Conservation (phyloP, 345 rosid genomes). For the Laguncularia racemosa region DNA sequence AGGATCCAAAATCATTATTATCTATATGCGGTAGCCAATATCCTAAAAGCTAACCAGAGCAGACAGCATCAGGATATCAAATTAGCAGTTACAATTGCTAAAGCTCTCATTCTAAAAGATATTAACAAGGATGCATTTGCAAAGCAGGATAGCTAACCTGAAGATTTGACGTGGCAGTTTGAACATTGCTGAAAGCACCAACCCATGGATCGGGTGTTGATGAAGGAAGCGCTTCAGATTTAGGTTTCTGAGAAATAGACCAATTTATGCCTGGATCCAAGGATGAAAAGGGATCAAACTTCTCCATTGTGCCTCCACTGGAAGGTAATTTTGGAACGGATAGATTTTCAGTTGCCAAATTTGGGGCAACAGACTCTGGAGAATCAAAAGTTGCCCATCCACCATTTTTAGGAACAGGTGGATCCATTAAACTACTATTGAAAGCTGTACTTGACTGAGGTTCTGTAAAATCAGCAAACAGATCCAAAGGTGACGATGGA, state of each 20-base stretch:
- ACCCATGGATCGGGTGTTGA: conserved; percentile 42
- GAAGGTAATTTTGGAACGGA: conserved; percentile 18
- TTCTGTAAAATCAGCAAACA: conserved; percentile 35
- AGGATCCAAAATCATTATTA: conserved; percentile 5
- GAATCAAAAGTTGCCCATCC: conserved; percentile 96
- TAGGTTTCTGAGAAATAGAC: conserved; percentile 40
- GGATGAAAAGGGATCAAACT: conserved; percentile 33
- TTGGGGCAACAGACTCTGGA: conserved; percentile 31
- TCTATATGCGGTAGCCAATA: too few relatives aligned
- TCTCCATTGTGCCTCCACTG: conserved; percentile 24
- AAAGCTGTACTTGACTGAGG: conserved; percentile 32
- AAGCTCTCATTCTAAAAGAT: background rate
- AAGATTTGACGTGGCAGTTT: conserved; percentile 16
- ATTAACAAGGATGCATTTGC: background rate
- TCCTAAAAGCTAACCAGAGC: background rate
- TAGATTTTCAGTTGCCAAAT: conserved; percentile 19
- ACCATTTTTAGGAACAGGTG: conserved; percentile 40
- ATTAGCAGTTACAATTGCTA: background rate
- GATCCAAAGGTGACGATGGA: conserved; percentile 33
- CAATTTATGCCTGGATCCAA: conserved; percentile 35
- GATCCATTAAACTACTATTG: conserved; percentile 21
- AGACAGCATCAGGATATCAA: background rate
- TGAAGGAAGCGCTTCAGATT: conserved; percentile 25
- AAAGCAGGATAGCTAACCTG: conserved; percentile 35
- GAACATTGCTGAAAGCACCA: conserved; percentile 27